Evolutionary conservation across 1,284 basidiomycete genomes (phyloP).

Genomic region (Ustilago tritici): DNA sequence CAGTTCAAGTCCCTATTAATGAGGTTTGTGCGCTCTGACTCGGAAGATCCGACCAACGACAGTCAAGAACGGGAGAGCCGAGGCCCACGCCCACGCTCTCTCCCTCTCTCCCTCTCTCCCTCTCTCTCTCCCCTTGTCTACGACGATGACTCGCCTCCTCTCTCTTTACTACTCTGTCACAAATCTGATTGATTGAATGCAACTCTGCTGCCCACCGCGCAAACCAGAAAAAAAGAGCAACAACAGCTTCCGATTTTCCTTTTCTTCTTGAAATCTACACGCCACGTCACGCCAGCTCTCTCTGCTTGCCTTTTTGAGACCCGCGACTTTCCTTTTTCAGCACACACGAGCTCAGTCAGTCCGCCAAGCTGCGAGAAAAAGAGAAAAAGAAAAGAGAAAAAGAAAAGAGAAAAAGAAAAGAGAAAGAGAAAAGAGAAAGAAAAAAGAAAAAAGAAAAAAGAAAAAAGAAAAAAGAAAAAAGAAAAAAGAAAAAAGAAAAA

Average conservation of each 20-base stretch:
- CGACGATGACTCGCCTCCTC: slow-evolving; percentile 19
- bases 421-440: background rate
- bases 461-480: background rate
- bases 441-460: background rate
- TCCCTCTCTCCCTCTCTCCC: too few species aligned
- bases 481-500: too few species aligned
- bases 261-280: slow-evolving; percentile 10
- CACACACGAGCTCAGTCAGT: slow-evolving; percentile 3
- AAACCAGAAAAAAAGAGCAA: slow-evolving; percentile 19
- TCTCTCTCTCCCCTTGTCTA: background rate
- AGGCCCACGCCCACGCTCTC: background rate
- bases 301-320: background rate
- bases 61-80: background rate
- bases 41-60: background rate
- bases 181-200: background rate
- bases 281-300: slow-evolving; percentile 1
- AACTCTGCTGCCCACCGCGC: slow-evolving; percentile 2
- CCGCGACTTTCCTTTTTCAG: background rate
- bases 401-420: background rate
- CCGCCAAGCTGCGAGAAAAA: too few species aligned
- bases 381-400: background rate
- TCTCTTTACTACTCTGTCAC: background rate
- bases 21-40: background rate
- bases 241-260: slow-evolving; percentile 3
- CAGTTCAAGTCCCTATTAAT: background rate